These are phyloP conservation scores for Annulohypoxylon moriforme DNA, from an alignment of 495 filamentous ascomycete species.

Conservation along the genomic window DNA sequence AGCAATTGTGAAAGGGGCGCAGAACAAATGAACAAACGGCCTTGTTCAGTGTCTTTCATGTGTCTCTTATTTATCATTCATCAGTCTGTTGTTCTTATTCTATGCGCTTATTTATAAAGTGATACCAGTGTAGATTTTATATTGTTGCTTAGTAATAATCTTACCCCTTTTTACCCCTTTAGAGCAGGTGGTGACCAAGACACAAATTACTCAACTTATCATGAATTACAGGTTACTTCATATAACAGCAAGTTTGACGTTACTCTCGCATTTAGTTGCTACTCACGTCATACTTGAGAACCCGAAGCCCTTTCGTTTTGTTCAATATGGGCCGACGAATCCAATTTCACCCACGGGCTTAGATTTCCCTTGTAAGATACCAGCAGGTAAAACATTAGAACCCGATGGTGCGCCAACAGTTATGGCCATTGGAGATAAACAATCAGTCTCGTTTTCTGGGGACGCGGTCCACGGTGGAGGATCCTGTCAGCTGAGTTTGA, in stretches of 20 bases:
- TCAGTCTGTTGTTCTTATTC: neutral
- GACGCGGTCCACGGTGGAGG: slow-evolving; percentile 84
- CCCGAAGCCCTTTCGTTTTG: slow-evolving; percentile 40
- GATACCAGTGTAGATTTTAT: neutral
- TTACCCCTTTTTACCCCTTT: neutral
- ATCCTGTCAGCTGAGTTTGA: slow-evolving; percentile 86
- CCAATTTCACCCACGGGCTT: slow-evolving; percentile 55
- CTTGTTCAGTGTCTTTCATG: neutral
- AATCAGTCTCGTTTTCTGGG: slow-evolving; percentile 65
- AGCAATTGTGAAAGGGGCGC: neutral
- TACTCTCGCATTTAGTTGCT: slow-evolving; percentile 6
- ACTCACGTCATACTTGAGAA: slow-evolving; percentile 40
- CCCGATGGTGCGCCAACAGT: slow-evolving; percentile 49
- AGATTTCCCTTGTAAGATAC: slow-evolving; percentile 84
- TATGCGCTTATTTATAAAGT: neutral
- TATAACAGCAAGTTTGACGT: neutral
- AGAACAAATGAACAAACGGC: neutral
- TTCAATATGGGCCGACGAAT: slow-evolving; percentile 37
- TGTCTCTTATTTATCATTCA: neutral
- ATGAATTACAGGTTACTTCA: slow-evolving; percentile 18
- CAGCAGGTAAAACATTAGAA: slow-evolving; percentile 51
- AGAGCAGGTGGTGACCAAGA: neutral
- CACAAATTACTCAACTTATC: neutral
- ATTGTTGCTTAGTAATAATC: neutral
- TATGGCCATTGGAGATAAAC: slow-evolving; percentile 65